phyloP scores from a whole-genome alignment of 176 grass and related monocot genomes.

The Alloteropsis semialata region DNA sequence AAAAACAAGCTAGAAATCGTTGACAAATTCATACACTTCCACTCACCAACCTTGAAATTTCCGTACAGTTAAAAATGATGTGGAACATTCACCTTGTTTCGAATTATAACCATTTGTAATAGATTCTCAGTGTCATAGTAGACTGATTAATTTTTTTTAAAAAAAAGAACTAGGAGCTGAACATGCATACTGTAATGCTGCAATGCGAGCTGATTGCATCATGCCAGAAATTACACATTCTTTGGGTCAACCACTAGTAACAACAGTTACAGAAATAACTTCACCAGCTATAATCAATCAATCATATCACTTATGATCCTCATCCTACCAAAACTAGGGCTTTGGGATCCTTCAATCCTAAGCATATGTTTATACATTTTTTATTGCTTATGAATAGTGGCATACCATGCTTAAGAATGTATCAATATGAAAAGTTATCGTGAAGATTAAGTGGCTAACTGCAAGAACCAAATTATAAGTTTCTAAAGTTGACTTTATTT shows the following conservation, averaged over 20 bases:
- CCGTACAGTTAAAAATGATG: background rate
- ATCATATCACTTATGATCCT: background rate
- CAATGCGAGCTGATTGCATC: conserved; percentile 2
- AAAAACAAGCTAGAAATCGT: background rate
- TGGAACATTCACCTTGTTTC: background rate
- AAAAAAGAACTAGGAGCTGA: background rate
- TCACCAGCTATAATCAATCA: background rate
- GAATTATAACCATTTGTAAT: conserved; percentile 3
- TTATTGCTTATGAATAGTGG: background rate
- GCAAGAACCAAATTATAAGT: background rate
- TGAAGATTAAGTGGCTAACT: conserved; percentile 1
- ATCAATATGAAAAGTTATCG: conserved; percentile 7
- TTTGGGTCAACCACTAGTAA: background rate
- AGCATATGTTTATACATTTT: background rate
- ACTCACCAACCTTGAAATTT: conserved; percentile 3
- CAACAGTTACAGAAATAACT: background rate
- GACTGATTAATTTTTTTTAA: background rate
- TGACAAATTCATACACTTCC: background rate
- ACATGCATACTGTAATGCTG: conserved; percentile 12
- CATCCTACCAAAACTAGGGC: background rate
- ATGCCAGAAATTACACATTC: background rate
- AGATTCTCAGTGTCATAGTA: background rate
- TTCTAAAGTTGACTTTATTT: conserved; percentile 28
- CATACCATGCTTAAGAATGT: background rate
- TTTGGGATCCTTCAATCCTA: background rate